phyloP scores from a whole-genome alignment of 768 basidiomycete species.

The Termitomyces sp. region DNA sequence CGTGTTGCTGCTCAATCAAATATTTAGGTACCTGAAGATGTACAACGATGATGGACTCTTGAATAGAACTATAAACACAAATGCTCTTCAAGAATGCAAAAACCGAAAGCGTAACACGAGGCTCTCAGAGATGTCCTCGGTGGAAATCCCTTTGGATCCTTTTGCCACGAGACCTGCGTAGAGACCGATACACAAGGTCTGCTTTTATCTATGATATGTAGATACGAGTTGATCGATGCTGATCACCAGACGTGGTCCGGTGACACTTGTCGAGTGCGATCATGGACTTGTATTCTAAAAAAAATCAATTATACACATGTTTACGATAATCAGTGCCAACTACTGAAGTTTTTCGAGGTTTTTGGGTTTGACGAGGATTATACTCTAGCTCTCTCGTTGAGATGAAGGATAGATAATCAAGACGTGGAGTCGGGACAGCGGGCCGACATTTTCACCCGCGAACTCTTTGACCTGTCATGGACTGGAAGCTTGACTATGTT shows the following conservation, averaged over 20 bases:
- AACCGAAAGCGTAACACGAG: constrained; percentile 49
- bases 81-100: constrained; percentile 58
- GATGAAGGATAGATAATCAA: too few species aligned
- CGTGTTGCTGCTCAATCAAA: background rate
- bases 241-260: background rate
- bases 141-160: background rate
- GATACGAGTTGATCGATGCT: background rate
- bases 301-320: background rate
- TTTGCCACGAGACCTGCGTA: background rate
- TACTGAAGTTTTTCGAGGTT: background rate
- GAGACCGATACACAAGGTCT: background rate
- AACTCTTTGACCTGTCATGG: background rate
- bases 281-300: too few species aligned
- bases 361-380: background rate
- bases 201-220: background rate
- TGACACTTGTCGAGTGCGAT: background rate
- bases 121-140: constrained; percentile 30
- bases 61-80: constrained; percentile 44
- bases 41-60: constrained; percentile 49
- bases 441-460: background rate
- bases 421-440: background rate
- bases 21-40: constrained; percentile 53
- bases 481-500: background rate
- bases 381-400: background rate
- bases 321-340: background rate